Base-by-base conservation (phyloP, 805 yeast species). In the Starmerella vaccinii region DNA sequence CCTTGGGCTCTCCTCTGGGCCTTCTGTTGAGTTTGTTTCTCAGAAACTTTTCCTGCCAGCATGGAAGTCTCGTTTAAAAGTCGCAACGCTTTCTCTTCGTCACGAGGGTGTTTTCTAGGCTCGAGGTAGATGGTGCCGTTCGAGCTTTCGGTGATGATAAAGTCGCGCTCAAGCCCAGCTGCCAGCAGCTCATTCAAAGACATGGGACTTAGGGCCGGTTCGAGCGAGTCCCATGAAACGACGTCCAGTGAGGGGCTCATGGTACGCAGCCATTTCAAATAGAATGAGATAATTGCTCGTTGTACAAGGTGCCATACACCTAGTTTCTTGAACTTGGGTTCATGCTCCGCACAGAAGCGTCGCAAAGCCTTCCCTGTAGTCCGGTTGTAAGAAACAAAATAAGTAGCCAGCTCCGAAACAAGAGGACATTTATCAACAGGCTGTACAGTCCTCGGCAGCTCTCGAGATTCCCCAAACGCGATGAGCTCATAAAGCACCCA, bases 401-500 rank as follows among this genome's bases (percentile, higher is more conserved):
- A 27, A 5, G 10, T 27, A 8, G 49, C 46, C 4, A 50, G 23
- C 19, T 47, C 30, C 12, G 41, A 34, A 1, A 45, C 21, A 4
- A 53, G 19, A 1, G 46, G 21, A 22, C 56, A 50, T 2, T 34
- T 10, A 2, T 34, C 39, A 10, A 13, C 12, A 5, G 37, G 5
- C 50, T 43, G 23, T 2, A 23, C 49, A 4, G 30, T 37, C 5
- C 45, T 37, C 5, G 52, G 54, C 5, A 48, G 47, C 5, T 26
- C 29, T 5, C 7, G 21, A 10, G 26, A 21, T 13, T 43, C 10
- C 1, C 54, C 51, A 33, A 27, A 21, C 15, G 54, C 51, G 9
- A 49, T 40, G 9, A 55, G 48, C 47, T 55, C 58, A 5, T 30
- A 19, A 22, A 55, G 45, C 1, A 21, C 21, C 50, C 43, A 44